Conservation (phyloP, 140 eudicot species). For the Erigeron philadelphicus region DNA sequence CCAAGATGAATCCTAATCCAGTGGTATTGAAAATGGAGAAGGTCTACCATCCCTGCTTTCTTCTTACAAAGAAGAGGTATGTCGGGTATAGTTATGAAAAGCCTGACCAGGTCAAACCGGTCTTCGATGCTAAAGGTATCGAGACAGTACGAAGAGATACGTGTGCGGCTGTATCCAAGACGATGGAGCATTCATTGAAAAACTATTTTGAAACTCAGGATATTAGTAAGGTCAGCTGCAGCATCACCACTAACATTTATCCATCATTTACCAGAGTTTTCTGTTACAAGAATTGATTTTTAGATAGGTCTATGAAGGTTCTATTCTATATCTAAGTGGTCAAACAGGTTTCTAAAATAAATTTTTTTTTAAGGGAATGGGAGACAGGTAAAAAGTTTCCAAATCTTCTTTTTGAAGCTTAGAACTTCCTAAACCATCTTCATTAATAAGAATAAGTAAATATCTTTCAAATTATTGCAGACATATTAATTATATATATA, state of each 20-base stretch:
- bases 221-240: slow-evolving; percentile 48
- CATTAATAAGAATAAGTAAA: no score
- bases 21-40: slow-evolving; percentile 91
- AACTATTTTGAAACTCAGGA: slow-evolving; percentile 67
- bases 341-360: no score
- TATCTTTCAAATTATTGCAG: no score
- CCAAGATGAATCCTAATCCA: slow-evolving; percentile 84
- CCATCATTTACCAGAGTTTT: no score
- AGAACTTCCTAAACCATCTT: not conserved
- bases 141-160: slow-evolving; percentile 97
- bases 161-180: slow-evolving; percentile 90
- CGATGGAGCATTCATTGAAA: slow-evolving; percentile 77
- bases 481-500: no score
- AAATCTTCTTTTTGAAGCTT: not conserved
- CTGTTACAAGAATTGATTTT: no score
- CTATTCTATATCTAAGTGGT: no score
- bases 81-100: slow-evolving; percentile 94
- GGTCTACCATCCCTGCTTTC: slow-evolving; percentile 89
- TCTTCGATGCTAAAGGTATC: slow-evolving; percentile 94
- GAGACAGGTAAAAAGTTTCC: not conserved
- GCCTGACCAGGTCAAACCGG: slow-evolving; percentile 63
- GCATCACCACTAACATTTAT: not conserved
- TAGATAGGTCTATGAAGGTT: no score
- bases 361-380: no score
- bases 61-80: slow-evolving; percentile 90